Percentiles rank a stretch among this genome's conserved stretches.
Conservation (phyloP, 768 basidiomycete genomes). For the Boletellus ananiceps region DNA sequence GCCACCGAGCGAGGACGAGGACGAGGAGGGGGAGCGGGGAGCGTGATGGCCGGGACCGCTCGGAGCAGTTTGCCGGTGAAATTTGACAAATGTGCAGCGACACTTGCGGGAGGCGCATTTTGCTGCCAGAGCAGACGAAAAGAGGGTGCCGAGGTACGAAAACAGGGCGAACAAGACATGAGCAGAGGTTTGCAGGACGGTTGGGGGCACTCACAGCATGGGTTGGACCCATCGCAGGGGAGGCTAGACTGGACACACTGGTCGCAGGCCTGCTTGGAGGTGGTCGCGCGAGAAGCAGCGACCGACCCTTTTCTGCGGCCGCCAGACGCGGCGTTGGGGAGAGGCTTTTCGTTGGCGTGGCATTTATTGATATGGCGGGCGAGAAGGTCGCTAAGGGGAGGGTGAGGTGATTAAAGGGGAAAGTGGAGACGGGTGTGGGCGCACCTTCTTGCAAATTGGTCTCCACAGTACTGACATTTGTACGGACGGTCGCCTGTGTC, state of each 20-base stretch:
- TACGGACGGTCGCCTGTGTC: constrained; percentile 89
- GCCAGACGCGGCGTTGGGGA: constrained; percentile 31
- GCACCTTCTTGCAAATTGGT: constrained; percentile 84
- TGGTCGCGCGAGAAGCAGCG: constrained; percentile 66
- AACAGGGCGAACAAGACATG: neutral
- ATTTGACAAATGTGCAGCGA: constrained; percentile 78
- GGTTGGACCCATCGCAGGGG: constrained; percentile 76
- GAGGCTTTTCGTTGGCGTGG: constrained; percentile 68
- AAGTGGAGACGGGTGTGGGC: constrained; percentile 7
- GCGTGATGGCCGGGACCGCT: constrained; percentile 64
- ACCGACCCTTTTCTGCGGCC: constrained; percentile 60
- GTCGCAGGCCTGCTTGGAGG: constrained; percentile 81
- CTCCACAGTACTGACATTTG: constrained; percentile 83
- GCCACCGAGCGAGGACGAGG: constrained; percentile 26
- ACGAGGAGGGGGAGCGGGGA: constrained; percentile 32
- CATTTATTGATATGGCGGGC: constrained; percentile 87
- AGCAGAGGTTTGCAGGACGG: neutral
- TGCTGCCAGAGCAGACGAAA: constrained; percentile 35
- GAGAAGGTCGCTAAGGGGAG: constrained; percentile 63
- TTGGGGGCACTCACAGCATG: constrained; percentile 53
- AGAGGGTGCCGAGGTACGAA: too few relatives aligned
- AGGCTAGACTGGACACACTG: constrained; percentile 74
- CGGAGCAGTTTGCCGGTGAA: constrained; percentile 77
- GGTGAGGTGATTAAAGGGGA: constrained; percentile 7
- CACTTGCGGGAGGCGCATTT: constrained; percentile 71